Evolutionary conservation across 2,329 filamentous ascomycete species (phyloP).

Genomic region (Sordariomycetes sp.): DNA sequence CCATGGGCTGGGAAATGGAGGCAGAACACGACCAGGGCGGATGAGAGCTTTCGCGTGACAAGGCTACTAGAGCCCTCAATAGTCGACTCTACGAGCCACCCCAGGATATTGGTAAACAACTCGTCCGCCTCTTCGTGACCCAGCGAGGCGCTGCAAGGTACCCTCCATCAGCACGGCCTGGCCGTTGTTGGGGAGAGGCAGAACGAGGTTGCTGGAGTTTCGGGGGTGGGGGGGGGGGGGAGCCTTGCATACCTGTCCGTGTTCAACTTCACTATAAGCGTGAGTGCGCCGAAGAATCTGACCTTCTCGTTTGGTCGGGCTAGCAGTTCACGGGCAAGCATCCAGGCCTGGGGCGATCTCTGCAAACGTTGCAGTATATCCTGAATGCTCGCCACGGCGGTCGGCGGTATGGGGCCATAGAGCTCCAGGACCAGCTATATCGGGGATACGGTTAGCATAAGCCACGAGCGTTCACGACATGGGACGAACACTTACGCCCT

Average conservation of each 20-base stretch:
- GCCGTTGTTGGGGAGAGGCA: not conserved
- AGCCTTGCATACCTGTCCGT: constrained; percentile 58
- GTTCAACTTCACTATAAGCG: constrained; percentile 89
- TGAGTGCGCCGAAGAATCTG: constrained; percentile 86
- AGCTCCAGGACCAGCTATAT: constrained; percentile 37
- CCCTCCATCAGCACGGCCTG: not conserved
- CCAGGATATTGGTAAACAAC: constrained; percentile 49
- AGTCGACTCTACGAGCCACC: constrained; percentile 49
- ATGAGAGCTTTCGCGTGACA: constrained; percentile 64
- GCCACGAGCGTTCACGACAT: not conserved
- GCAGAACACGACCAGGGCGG: constrained; percentile 67
- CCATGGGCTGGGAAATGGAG: constrained; percentile 59
- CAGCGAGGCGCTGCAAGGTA: constrained; percentile 30
- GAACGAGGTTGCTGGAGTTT: constrained; percentile 2
- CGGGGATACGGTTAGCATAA: not conserved
- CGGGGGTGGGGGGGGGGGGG: not conserved
- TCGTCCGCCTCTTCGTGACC: constrained; percentile 45
- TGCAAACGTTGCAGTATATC: constrained; percentile 71
- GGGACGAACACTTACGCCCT: constrained; percentile 3
- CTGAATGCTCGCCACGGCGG: constrained; percentile 45
- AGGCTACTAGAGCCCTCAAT: constrained; percentile 41
- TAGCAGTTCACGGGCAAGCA: constrained; percentile 68
- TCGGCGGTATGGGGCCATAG: constrained; percentile 39
- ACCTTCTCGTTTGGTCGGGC: constrained; percentile 60
- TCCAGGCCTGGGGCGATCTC: constrained; percentile 72